Conservation (phyloP, 768 basidiomycete genomes). For the Auricularia cornea region DNA sequence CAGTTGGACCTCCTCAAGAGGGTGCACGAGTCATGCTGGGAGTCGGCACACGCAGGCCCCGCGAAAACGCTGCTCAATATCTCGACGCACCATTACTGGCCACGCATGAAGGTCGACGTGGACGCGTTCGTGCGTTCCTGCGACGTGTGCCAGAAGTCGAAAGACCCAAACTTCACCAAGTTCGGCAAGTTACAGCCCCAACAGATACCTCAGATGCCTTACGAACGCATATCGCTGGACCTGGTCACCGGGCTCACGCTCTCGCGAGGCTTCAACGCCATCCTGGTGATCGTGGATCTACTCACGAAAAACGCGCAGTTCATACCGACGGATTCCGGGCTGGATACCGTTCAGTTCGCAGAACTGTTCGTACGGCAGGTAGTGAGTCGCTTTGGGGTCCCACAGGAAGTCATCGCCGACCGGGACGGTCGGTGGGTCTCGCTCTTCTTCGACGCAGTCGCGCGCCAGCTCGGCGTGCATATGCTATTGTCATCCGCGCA, state of each 20-base stretch:
- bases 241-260: not conserved
- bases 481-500: slow-evolving; percentile 3
- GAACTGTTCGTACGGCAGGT: slow-evolving; percentile 6
- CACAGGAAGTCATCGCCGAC: no score
- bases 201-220: slow-evolving; percentile 8
- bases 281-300: slow-evolving; percentile 15
- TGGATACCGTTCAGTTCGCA: slow-evolving; percentile 1
- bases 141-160: no score
- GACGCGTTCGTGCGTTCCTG: slow-evolving; percentile 1
- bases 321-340: slow-evolving; percentile 10
- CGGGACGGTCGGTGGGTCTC: slow-evolving; percentile 7
- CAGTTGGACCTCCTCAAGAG: not conserved
- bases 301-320: slow-evolving; percentile 12
- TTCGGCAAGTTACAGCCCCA: slow-evolving; percentile 1
- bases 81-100: not conserved
- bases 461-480: not conserved
- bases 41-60: slow-evolving; percentile 7
- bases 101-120: slow-evolving; percentile 8
- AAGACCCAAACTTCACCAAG: slow-evolving; percentile 11
- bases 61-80: slow-evolving; percentile 7
- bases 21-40: slow-evolving; percentile 4
- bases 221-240: slow-evolving; percentile 9
- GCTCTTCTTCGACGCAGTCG: slow-evolving; percentile 6
- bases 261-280: slow-evolving; percentile 12
- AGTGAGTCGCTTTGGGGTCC: slow-evolving; percentile 9